A percentile compares a stretch with the other conserved stretches of the same genome.
Conservation (phyloP, 257 asterid genomes). For the Pogostemon cablin region DNA sequence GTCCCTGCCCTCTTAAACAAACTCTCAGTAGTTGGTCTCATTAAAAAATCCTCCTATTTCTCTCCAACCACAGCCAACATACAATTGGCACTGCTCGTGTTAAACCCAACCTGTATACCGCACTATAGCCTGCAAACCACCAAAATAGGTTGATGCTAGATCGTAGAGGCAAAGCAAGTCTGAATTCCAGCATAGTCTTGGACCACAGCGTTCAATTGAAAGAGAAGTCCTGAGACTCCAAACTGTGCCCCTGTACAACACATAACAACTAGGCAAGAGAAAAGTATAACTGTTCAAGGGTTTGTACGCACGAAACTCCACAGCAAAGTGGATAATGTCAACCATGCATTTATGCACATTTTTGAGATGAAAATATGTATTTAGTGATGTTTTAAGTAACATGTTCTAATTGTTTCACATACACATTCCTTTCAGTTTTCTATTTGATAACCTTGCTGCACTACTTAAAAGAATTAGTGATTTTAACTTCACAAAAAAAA, state of each 20-base stretch:
- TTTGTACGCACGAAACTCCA: neutral
- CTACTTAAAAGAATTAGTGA: slow-evolving; percentile 17
- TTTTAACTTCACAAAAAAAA: neutral
- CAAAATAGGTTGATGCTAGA: neutral
- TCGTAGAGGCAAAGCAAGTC: neutral
- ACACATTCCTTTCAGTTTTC: neutral
- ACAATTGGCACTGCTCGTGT: neutral
- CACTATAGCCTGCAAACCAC: neutral
- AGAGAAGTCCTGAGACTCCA: neutral
- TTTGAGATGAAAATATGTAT: neutral
- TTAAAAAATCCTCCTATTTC: neutral
- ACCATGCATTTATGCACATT: neutral
- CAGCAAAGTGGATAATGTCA: neutral
- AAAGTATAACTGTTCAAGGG: neutral
- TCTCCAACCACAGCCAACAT: neutral
- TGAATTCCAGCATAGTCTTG: too few relatives aligned
- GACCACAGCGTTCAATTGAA: too few relatives aligned
- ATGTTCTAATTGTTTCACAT: neutral
- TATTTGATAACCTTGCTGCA: neutral
- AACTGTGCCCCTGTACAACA: neutral
- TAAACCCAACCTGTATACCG: neutral
- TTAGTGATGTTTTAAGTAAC: neutral
- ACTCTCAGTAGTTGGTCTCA: neutral
- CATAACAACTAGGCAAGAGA: neutral
- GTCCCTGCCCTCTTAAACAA: neutral